These are phyloP conservation scores for Alternaria rosae DNA, from an alignment of 2,329 filamentous ascomycete species.

Conservation along the genomic window DNA sequence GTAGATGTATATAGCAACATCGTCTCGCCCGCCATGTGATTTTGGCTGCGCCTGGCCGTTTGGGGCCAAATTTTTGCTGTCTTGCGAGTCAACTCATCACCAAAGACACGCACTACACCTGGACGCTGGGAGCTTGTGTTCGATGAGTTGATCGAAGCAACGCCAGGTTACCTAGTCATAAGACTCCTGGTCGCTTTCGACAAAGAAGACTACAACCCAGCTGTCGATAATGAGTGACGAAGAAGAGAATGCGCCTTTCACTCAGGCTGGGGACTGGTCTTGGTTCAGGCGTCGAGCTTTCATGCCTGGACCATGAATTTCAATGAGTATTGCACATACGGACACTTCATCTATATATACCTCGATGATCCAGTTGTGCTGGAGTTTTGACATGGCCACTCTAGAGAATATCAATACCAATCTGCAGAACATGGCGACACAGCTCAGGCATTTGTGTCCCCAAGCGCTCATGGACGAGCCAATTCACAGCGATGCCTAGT, in stretches of 20 bases:
- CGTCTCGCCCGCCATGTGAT: neutral
- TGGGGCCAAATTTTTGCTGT: accelerated
- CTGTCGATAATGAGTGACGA: neutral
- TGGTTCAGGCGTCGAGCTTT: neutral
- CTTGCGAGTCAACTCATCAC: neutral
- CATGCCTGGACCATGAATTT: neutral
- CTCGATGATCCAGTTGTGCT: neutral
- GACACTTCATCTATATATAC: neutral
- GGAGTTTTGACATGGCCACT: neutral
- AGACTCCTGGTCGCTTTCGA: neutral
- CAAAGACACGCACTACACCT: neutral
- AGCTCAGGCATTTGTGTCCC: neutral
- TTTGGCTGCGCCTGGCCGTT: neutral
- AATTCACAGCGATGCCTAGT: too few species aligned
- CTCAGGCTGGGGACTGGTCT: neutral
- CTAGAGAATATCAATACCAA: neutral
- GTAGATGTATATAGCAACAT: neutral
- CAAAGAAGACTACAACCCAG: neutral
- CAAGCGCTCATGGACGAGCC: neutral
- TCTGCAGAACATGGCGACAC: neutral
- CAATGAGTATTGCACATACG: neutral
- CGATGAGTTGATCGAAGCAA: too few species aligned
- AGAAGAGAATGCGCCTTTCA: neutral
- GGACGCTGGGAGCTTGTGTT: too few species aligned
- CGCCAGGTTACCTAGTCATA: neutral